Evolutionary conservation across 176 grass and related monocot species (phyloP).

Genomic region (Avena sativa): DNA sequence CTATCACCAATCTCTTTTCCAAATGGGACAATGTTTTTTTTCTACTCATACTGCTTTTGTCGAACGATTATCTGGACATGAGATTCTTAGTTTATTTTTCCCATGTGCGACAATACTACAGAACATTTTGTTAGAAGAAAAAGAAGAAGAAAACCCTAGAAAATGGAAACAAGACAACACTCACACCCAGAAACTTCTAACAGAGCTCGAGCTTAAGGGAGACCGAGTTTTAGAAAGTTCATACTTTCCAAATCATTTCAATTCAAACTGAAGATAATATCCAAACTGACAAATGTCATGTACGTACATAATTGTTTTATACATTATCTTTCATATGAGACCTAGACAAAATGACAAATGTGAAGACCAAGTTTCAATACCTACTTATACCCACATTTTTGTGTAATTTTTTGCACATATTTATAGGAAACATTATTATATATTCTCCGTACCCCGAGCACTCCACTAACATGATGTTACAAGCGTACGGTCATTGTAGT

Average conservation of each 20-base stretch:
- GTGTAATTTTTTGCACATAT: background rate
- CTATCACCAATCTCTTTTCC: background rate
- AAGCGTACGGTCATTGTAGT: background rate
- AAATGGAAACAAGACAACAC: background rate
- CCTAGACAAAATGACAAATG: background rate
- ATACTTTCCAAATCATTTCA: background rate
- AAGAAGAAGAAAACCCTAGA: background rate
- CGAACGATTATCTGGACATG: background rate
- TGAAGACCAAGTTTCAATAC: background rate
- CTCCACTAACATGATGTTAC: background rate
- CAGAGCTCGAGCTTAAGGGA: background rate
- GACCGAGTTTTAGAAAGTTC: background rate
- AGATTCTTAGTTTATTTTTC: background rate
- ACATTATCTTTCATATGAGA: background rate
- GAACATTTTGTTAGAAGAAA: no score
- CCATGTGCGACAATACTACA: no score
- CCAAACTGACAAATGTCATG: background rate
- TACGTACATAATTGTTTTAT: background rate
- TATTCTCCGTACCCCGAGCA: no score
- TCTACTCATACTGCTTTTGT: background rate
- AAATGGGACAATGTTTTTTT: background rate
- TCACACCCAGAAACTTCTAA: background rate
- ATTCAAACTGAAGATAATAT: background rate
- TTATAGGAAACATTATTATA: background rate
- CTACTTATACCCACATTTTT: background rate